Conservation (phyloP, 768 basidiomycete genomes). For the Neoboletus brunneissimus region DNA sequence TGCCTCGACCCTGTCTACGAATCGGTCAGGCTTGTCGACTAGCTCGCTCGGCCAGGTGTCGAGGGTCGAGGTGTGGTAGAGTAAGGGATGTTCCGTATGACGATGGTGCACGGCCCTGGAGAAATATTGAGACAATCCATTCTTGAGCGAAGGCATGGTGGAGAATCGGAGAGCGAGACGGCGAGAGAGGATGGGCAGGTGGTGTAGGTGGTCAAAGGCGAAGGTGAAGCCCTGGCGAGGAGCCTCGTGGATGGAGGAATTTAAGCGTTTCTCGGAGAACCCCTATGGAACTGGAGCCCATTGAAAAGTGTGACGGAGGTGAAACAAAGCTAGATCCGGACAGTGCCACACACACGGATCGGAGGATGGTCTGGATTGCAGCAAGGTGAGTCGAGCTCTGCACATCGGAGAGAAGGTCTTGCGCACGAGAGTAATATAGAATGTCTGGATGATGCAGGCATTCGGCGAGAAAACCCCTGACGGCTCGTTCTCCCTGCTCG, state of each 20-base stretch:
- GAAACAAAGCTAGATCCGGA: not conserved
- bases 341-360: not conserved
- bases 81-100: not conserved
- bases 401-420: not conserved
- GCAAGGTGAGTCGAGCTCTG: not conserved
- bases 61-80: too few relatives aligned
- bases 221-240: too few relatives aligned
- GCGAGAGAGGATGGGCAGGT: not conserved
- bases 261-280: not conserved
- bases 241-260: not conserved
- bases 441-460: not conserved
- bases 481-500: too few relatives aligned
- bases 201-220: not conserved
- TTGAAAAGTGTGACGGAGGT: not conserved
- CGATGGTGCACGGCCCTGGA: slow-evolving; percentile 9
- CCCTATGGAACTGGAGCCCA: too few relatives aligned
- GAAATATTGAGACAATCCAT: slow-evolving; percentile 3
- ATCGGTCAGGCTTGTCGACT: slow-evolving; percentile 1
- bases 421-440: not conserved
- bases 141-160: slow-evolving; percentile 2
- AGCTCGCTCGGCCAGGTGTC: slow-evolving; percentile 11
- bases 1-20: slow-evolving; percentile 7
- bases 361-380: not conserved
- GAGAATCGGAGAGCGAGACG: not conserved
- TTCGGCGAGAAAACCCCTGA: not conserved